Evolutionary conservation across 2,329 filamentous ascomycete species (phyloP).

Genomic region (Penicillium sp.): DNA sequence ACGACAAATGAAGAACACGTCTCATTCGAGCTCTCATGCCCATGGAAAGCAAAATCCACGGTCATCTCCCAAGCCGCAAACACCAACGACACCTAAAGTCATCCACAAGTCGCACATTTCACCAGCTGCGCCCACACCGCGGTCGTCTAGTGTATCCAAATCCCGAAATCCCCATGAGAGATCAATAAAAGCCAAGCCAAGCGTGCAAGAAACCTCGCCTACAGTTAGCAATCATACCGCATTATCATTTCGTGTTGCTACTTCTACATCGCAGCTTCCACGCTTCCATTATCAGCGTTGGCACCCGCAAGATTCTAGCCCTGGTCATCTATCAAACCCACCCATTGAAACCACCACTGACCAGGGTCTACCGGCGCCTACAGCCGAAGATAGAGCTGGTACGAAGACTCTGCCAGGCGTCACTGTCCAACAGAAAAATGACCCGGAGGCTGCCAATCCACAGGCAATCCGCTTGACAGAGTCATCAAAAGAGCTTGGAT

Average conservation of each 20-base stretch:
- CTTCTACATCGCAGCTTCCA: conserved; percentile 43
- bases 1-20: conserved; percentile 22
- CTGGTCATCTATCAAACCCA: conserved; percentile 10
- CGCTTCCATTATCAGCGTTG: conserved; percentile 44
- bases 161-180: background rate
- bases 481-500: conserved; percentile 20
- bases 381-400: background rate
- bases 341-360: background rate
- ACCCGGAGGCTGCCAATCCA: background rate
- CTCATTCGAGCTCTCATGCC: background rate
- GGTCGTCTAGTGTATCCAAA: background rate
- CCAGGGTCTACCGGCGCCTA: background rate
- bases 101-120: background rate
- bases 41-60: background rate
- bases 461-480: background rate
- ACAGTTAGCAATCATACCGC: conserved; percentile 5
- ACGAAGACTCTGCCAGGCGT: too few species aligned
- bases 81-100: background rate
- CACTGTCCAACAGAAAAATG: background rate
- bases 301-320: conserved; percentile 13
- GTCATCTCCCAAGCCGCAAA: background rate
- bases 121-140: background rate
- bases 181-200: background rate
- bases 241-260: conserved; percentile 34
- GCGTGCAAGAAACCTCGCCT: background rate